phyloP scores from a whole-genome alignment of 148 eudicot genomes.

The Salicornia ramosissima region DNA sequence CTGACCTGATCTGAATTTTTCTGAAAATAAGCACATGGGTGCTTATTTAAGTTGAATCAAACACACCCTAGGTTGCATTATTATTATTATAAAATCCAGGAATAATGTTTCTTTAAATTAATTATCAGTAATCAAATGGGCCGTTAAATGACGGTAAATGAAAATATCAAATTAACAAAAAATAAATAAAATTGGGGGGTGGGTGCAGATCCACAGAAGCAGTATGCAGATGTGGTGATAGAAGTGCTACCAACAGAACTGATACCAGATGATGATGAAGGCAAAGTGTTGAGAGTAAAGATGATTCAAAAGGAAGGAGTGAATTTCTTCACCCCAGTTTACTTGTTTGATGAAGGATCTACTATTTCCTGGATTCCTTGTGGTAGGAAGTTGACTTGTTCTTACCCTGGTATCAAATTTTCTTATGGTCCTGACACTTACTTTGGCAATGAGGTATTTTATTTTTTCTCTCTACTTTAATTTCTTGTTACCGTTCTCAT shows the following conservation, averaged over 20 bases:
- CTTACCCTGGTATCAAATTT: conserved; percentile 97
- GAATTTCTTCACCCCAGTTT: conserved; percentile 78
- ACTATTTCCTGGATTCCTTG: conserved; percentile 94
- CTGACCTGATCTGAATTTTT: too few species aligned
- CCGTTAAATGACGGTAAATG: too few species aligned
- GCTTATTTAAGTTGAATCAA: too few species aligned
- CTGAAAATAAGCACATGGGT: too few species aligned
- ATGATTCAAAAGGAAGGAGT: conserved; percentile 94
- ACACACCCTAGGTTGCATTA: too few species aligned
- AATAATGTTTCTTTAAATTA: neutral
- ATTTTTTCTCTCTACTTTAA: neutral
- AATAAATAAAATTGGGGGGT: too few species aligned
- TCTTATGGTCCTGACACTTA: conserved; percentile 85
- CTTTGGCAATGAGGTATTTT: conserved; percentile 67
- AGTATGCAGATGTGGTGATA: conserved; percentile 89
- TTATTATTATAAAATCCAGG: too few species aligned
- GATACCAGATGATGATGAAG: conserved; percentile 87
- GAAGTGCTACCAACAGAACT: conserved; percentile 94
- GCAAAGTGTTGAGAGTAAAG: conserved; percentile 87
- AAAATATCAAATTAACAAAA: too few species aligned
- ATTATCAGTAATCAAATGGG: neutral
- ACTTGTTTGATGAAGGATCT: conserved; percentile 97
- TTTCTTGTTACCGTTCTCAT: neutral
- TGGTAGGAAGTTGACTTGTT: conserved; percentile 91
- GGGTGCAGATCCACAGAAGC: conserved; percentile 86